A percentile compares a stretch with the other conserved stretches of the same genome.
phyloP scores from a whole-genome alignment of 352 stramenopile species.

The Globisporangium yorkense region DNA sequence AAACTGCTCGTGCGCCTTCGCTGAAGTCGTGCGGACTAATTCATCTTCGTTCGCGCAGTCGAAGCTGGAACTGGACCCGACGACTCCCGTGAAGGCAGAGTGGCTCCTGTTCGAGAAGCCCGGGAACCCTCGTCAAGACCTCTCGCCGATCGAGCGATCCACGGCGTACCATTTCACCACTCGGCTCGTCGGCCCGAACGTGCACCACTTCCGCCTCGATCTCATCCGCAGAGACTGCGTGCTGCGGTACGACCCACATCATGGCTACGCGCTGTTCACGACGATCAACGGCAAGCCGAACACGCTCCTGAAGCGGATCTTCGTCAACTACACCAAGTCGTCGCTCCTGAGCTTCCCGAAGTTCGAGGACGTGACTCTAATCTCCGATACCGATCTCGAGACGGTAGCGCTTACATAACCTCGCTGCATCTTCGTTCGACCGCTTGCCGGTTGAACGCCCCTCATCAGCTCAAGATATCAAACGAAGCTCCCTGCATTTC shows the following conservation, averaged over 20 bases:
- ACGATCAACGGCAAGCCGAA: conserved; percentile 57
- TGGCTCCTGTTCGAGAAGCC: conserved; percentile 69
- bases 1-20: background rate
- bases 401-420: conserved; percentile 9
- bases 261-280: conserved; percentile 40
- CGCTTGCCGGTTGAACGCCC: background rate
- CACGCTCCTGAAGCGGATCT: conserved; percentile 42
- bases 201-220: conserved; percentile 41
- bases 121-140: conserved; percentile 44
- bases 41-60: conserved; percentile 1
- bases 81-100: conserved; percentile 37
- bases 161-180: conserved; percentile 51
- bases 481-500: too few species aligned
- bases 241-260: conserved; percentile 31
- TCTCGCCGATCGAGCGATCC: conserved; percentile 45
- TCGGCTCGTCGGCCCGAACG: conserved; percentile 31
- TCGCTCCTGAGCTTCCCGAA: conserved; percentile 28
- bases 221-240: conserved; percentile 41
- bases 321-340: conserved; percentile 32
- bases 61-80: conserved; percentile 25
- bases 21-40: background rate
- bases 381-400: conserved; percentile 34
- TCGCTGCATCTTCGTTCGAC: background rate
- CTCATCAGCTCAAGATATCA: too few species aligned
- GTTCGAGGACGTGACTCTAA: conserved; percentile 31